A percentile compares a stretch with the other conserved stretches of the same genome.
phyloP scores from a whole-genome alignment of 2,329 filamentous ascomycete genomes.

The Torrubiellomyces zombiae region DNA sequence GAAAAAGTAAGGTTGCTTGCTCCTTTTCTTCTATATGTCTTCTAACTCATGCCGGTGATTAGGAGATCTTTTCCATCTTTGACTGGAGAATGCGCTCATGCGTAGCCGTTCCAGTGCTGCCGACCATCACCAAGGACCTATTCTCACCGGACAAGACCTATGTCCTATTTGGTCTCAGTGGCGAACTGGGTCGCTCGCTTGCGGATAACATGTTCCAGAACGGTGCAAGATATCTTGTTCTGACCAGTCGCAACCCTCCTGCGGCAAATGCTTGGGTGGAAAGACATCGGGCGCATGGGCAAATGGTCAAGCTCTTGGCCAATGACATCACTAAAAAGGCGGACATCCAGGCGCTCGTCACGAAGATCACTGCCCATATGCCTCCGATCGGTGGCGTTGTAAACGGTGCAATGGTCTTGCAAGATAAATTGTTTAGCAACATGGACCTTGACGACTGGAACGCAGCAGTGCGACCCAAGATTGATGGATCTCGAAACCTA shows the following conservation, averaged over 20 bases:
- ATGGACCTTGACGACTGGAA: constrained; percentile 14
- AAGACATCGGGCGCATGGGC: constrained; percentile 2
- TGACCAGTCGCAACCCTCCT: constrained; percentile 2
- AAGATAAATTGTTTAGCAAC: constrained; percentile 15
- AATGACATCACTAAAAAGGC: constrained; percentile 1
- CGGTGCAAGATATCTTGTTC: constrained; percentile 8
- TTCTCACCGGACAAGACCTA: constrained; percentile 8
- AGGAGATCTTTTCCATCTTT: not conserved
- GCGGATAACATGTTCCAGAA: constrained; percentile 17
- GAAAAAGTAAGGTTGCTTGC: not conserved
- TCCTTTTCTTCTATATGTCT: not conserved
- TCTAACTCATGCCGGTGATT: constrained; percentile 4
- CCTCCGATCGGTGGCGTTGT: constrained; percentile 19
- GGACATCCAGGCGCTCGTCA: constrained; percentile 1
- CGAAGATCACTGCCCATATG: constrained; percentile 12
- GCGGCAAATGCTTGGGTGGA: constrained; percentile 2
- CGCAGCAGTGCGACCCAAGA: constrained; percentile 17
- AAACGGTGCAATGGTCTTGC: constrained; percentile 18
- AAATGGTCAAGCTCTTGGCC: constrained; percentile 2
- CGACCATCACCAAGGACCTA: constrained; percentile 9
- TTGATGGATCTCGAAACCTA: constrained; percentile 16
- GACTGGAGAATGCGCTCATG: not conserved
- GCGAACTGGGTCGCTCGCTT: constrained; percentile 18
- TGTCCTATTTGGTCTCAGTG: constrained; percentile 14
- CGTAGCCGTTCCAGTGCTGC: constrained; percentile 5